Evolutionary conservation across 2,329 filamentous ascomycete genomes (phyloP).

Genomic region (Geosmithia morbida): DNA sequence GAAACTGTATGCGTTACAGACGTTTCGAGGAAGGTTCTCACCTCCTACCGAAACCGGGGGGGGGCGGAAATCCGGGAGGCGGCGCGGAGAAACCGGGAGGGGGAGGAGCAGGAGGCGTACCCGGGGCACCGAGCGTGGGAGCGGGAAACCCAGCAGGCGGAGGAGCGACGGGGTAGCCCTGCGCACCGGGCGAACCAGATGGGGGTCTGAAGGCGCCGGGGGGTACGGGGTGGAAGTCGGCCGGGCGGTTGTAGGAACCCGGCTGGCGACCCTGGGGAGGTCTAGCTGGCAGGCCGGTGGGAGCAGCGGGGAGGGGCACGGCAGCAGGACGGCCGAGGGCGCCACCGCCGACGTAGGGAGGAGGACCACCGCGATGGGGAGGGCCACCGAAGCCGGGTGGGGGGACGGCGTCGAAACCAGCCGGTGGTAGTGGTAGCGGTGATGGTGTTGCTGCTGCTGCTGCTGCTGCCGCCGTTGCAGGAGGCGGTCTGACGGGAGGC

Average conservation of each 20-base stretch:
- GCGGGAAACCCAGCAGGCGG: constrained; percentile 11
- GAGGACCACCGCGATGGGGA: constrained; percentile 10
- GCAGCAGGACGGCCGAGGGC: constrained; percentile 9
- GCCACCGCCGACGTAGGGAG: constrained; percentile 15
- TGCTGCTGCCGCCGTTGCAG: too few species aligned
- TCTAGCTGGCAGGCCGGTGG: constrained; percentile 33
- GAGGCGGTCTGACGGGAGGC: constrained; percentile 7
- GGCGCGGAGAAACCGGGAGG: constrained; percentile 24
- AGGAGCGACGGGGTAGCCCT: constrained; percentile 21
- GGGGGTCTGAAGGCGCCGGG: constrained; percentile 20
- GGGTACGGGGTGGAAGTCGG: constrained; percentile 27
- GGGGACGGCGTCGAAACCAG: constrained; percentile 18
- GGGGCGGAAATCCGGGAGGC: constrained; percentile 22
- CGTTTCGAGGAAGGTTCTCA: too few species aligned
- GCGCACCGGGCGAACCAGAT: constrained; percentile 18
- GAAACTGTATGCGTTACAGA: too few species aligned
- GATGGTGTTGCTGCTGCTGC: too few species aligned
- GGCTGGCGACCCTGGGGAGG: constrained; percentile 27
- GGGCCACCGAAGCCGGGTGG: constrained; percentile 7
- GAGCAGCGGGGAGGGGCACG: constrained; percentile 29
- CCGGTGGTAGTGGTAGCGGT: constrained; percentile 5
- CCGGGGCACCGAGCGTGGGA: constrained; percentile 17
- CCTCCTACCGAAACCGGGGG: constrained; percentile 2
- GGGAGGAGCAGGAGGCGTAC: constrained; percentile 21
- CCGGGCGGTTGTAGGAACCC: constrained; percentile 27